Evolutionary conservation across 441 rosid species (phyloP).

Genomic region (Gossypium schwendimanii): DNA sequence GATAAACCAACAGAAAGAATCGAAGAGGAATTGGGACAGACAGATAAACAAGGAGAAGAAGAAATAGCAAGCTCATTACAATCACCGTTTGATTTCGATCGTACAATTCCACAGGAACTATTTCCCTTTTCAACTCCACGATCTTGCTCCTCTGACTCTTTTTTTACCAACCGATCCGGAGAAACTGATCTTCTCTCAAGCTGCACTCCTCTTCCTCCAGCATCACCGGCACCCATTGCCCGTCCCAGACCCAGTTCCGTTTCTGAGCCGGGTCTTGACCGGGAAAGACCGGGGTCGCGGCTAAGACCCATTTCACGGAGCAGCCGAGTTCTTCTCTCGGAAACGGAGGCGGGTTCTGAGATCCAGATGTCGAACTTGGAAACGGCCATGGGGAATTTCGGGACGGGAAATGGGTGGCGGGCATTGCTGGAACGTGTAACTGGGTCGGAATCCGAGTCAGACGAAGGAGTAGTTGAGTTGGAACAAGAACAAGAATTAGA

Average conservation of each 20-base stretch:
- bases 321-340: conserved; percentile 71
- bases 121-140: conserved; percentile 16
- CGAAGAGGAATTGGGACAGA: conserved; percentile 30
- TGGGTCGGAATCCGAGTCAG: conserved; percentile 47
- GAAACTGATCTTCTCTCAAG: conserved; percentile 39
- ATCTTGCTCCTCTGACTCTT: conserved; percentile 14
- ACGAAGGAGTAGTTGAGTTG: conserved; percentile 51
- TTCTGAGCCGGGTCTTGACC: conserved; percentile 32
- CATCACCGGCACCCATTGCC: conserved; percentile 5
- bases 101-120: conserved; percentile 23
- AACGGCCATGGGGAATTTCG: conserved; percentile 38
- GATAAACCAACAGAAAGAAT: conserved; percentile 25
- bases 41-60: conserved; percentile 31
- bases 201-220: conserved; percentile 14
- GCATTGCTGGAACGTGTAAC: conserved; percentile 28
- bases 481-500: conserved; percentile 49
- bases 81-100: conserved; percentile 57
- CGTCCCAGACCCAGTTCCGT: background rate
- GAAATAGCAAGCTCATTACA: conserved; percentile 25
- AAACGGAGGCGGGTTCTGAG: conserved; percentile 76
- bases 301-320: conserved; percentile 67
- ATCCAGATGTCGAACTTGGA: conserved; percentile 80
- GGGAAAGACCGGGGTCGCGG: conserved; percentile 43
- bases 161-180: conserved; percentile 30
- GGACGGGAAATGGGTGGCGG: conserved; percentile 44